Percentiles rank a stretch among this genome's conserved stretches.
These are phyloP conservation scores for Murraya paniculata DNA, from an alignment of 345 rosid genomes.

Conservation along the genomic window DNA sequence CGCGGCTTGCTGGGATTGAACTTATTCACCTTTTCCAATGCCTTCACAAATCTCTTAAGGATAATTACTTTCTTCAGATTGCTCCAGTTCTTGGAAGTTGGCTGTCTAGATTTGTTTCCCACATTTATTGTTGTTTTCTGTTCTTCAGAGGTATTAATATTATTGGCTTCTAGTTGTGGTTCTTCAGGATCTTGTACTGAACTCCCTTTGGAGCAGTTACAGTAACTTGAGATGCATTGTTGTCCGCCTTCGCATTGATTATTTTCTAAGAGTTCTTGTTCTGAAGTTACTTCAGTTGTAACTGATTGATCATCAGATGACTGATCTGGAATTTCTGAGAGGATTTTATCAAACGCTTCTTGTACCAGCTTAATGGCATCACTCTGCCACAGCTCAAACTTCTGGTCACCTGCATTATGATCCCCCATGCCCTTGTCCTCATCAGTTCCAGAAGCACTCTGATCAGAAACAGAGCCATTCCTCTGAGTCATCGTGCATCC, in stretches of 20 bases:
- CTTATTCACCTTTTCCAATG: constrained; percentile 62
- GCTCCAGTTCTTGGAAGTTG: constrained; percentile 71
- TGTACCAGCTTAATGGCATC: constrained; percentile 67
- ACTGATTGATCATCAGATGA: constrained; percentile 54
- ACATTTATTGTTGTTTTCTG: constrained; percentile 31
- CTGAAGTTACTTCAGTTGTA: constrained; percentile 31
- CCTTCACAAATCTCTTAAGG: constrained; percentile 74
- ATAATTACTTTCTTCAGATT: constrained; percentile 69
- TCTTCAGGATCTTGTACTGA: constrained; percentile 16
- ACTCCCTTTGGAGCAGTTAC: constrained; percentile 16
- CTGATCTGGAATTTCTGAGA: constrained; percentile 64
- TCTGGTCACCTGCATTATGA: constrained; percentile 27
- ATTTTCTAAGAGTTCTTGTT: constrained; percentile 35
- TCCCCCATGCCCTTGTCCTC: constrained; percentile 22
- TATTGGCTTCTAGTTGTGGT: background rate
- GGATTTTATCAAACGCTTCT: constrained; percentile 81
- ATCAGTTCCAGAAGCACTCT: constrained; percentile 16
- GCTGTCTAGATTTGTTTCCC: constrained; percentile 31
- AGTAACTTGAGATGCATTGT: constrained; percentile 25
- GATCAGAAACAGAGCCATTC: constrained; percentile 17
- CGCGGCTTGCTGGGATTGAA: constrained; percentile 45
- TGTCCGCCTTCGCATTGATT: constrained; percentile 31
- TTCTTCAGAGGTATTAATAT: constrained; percentile 11
- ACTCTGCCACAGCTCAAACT: constrained; percentile 38
- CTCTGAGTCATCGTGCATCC: background rate